Evolutionary conservation across 2,329 filamentous ascomycete species (phyloP), one percentile per base, ranked within the genome.

Genomic region (Alternaria consortialis): DNA sequence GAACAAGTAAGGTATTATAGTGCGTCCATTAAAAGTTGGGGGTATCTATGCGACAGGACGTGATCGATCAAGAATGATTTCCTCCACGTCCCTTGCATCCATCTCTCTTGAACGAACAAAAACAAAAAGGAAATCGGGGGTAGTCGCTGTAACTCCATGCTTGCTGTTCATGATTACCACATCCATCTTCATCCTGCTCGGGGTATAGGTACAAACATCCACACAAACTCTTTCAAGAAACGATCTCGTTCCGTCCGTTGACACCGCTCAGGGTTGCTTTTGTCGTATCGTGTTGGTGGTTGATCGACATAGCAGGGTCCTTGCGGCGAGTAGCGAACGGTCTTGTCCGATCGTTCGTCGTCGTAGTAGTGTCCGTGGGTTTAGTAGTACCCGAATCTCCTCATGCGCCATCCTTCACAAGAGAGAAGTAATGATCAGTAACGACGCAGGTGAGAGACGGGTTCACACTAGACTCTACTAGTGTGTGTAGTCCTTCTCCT

Each of bases 381-480:
- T 50, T 17, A 51, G 13, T 36, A 44, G 8, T 53, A 20, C 53
- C 58, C 54, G 42, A 42, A 53, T 34, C 54, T 52, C 54, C 31
- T 54, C 58, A 47, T 52, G 58, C 58, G 53, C 56, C 58, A 50
- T 25, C 23, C 64, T 65, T 65, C 34, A 48, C 32, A 44, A 20
- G 37, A 3, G 13, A 3, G 29, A 34, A 29, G 37, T 15, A 9
- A 7, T 40, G 23, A 57, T 61, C 56, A 53, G 54, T 25, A 43
- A 8, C 29, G 37, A 43, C 8, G 48, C 34, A 43, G 15, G 48
- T 9, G 32, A 48, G 44, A 63, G 60, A 64, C 63, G 68, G 70
- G 69, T 62, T 37, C 51, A 65, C 55, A 61, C 69, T 77, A 79
- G 73, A 79, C 73, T 75, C 75, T 77, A 70, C 76, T 79, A 51